Evolutionary conservation across 192 early-diverging fungal genomes (phyloP), one percentile per base, ranked within the genome.

Genomic region (Tieghemiomyces parasiticus): DNA sequence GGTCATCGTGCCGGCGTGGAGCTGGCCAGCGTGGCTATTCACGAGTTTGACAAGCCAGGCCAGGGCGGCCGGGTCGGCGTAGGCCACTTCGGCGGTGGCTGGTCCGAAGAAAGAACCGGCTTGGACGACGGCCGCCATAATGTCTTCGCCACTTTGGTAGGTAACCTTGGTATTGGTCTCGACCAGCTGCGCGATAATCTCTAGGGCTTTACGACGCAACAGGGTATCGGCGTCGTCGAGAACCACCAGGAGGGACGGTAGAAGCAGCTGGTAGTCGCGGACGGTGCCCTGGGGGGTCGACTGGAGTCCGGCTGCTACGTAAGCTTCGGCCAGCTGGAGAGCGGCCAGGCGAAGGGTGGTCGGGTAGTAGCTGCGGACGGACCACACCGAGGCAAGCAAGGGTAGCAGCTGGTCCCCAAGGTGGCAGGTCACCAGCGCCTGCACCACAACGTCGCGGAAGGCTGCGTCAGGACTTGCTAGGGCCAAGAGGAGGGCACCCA

Each of bases 201-300:
- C n/a, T n/a, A n/a, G n/a, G 6, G 86, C 86, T 3, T 74, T 67
- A 3, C 71, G 66, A 33, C 92, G 88, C 38, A 92, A 74, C 14
- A 66, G 63, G 38, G 65, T 64, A 49, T 76, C 62, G 8, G 61
- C 60, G 65, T 85, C 76, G 13, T 61, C 65, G 28, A 96, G 70
- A 24, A 77, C 73, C 24, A 87, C 73, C 22, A 96, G 61, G 24
- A 96, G 61, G 0, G 78, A 66, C 9, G 93, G 92, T 0, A 84
- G 71, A 20, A 86, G 60, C 19, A 79, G 67, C 64, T 88, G 86
- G 65, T 79, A 85, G 52, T 88, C 86, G 31, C 62, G 46, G 8
- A n/a, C 24, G 8, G 65, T 61, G 14, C 59, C 61, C 3, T 34
- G 22, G 3, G 42, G 53, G 19, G n/a, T n/a, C n/a, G n/a, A n/a